phyloP scores from a whole-genome alignment of 768 basidiomycete genomes.

The Rhodosporidiobolus odoratus region DNA sequence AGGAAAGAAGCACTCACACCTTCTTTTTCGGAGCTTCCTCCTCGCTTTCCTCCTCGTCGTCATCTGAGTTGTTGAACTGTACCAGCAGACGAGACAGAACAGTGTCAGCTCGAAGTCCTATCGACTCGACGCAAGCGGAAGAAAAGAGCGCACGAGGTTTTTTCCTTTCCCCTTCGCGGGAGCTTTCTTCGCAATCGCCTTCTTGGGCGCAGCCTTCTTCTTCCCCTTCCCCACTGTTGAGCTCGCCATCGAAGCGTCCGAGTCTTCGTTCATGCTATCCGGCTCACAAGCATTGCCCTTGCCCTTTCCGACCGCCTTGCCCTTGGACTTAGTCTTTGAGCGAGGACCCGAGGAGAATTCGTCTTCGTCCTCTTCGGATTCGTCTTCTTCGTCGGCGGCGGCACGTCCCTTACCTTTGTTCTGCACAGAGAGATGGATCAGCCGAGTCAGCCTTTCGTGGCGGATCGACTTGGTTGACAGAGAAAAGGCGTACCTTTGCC shows the following conservation, averaged over 20 bases:
- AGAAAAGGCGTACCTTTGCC: constrained; percentile 7
- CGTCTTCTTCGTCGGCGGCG: not conserved
- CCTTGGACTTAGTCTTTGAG: not conserved
- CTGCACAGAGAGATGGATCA: not conserved
- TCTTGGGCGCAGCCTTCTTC: constrained; percentile 22
- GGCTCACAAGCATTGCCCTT: constrained; percentile 19
- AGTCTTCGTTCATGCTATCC: constrained; percentile 29
- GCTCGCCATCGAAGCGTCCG: constrained; percentile 20
- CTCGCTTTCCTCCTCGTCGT: constrained; percentile 18
- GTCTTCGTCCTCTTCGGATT: constrained; percentile 6
- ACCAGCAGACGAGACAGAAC: too few species aligned
- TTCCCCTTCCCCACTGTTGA: not conserved
- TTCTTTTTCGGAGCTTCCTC: constrained; percentile 21
- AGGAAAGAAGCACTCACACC: not conserved
- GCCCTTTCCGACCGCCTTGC: not conserved
- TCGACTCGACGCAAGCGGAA: not conserved
- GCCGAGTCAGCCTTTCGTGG: too few species aligned
- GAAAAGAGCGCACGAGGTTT: constrained; percentile 14
- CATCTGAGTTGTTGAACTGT: constrained; percentile 29
- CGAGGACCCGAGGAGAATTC: not conserved
- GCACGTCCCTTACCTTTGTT: constrained; percentile 29
- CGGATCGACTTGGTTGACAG: not conserved
- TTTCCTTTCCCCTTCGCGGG: constrained; percentile 18
- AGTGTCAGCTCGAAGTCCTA: not conserved
- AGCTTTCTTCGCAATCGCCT: not conserved